A percentile compares a stretch with the other conserved stretches of the same genome.
These are phyloP conservation scores for Arabidopsis arenosa DNA, from an alignment of 345 rosid genomes.

Conservation along the genomic window DNA sequence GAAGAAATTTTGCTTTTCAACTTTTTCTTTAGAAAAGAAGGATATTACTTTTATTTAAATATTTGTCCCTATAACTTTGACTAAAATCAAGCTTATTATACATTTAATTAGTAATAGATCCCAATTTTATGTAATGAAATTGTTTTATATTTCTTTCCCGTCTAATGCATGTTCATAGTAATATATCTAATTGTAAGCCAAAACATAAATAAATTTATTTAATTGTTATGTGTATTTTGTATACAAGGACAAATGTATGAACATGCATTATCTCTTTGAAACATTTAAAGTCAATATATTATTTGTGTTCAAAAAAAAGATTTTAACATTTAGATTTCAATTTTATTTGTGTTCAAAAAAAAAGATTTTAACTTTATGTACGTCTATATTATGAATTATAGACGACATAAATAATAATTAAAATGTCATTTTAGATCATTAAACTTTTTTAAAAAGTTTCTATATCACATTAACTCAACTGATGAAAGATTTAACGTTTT, in stretches of 20 bases:
- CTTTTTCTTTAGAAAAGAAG: slow-evolving; percentile 32
- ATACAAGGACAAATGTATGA: slow-evolving; percentile 27
- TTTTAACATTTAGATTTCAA: background rate
- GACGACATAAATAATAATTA: background rate
- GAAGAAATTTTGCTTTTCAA: slow-evolving; percentile 20
- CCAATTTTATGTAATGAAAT: background rate
- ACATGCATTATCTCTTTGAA: slow-evolving; percentile 32
- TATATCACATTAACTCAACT: background rate
- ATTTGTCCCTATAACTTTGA: slow-evolving; percentile 3
- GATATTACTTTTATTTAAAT: slow-evolving; percentile 2
- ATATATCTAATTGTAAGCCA: background rate
- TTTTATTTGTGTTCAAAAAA: no score
- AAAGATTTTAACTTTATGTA: background rate
- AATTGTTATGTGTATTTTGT: slow-evolving; percentile 2
- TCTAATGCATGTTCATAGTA: slow-evolving; percentile 15
- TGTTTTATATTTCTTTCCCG: slow-evolving; percentile 17
- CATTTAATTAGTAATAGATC: slow-evolving; percentile 11
- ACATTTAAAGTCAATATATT: slow-evolving; percentile 18
- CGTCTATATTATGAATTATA: background rate
- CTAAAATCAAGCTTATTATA: background rate
- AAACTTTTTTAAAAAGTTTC: background rate
- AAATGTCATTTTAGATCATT: background rate
- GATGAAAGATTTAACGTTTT: background rate
- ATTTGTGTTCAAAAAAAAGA: background rate
- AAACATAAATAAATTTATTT: background rate